These are phyloP conservation scores for Blastobotrys illinoisensis DNA, from an alignment of 1,139 yeast genomes.

Conservation along the genomic window DNA sequence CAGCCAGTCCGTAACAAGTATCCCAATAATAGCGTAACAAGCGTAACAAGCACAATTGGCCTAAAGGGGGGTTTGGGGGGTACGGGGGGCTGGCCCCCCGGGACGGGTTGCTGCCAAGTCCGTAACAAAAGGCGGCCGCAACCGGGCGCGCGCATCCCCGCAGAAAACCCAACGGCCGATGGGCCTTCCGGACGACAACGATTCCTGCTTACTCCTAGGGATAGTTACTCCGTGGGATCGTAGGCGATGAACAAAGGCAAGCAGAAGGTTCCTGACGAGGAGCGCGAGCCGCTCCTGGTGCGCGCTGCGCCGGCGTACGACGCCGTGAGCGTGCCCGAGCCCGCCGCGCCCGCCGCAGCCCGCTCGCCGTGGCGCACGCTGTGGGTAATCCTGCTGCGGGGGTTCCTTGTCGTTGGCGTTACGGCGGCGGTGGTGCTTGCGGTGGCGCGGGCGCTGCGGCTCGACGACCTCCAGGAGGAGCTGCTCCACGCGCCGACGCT, in stretches of 20 bases:
- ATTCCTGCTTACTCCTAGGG: too few relatives aligned
- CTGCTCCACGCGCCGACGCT: conserved; percentile 17
- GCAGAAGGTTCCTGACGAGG: not conserved
- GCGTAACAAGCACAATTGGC: too few relatives aligned
- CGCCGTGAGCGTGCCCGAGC: not conserved
- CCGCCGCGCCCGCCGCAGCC: not conserved
- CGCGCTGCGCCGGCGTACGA: not conserved
- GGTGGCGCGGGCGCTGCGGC: conserved; percentile 3
- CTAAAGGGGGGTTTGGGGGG: too few relatives aligned
- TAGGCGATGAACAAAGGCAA: not conserved
- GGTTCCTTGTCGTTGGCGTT: not conserved
- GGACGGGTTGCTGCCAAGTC: too few relatives aligned
- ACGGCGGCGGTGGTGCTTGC: not conserved
- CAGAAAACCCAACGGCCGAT: too few relatives aligned
- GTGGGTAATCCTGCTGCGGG: not conserved
- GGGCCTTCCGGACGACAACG: too few relatives aligned
- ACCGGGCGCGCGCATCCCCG: too few relatives aligned
- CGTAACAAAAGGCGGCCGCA: too few relatives aligned
- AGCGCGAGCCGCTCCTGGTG: not conserved
- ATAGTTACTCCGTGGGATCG: too few relatives aligned
- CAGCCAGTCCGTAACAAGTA: too few relatives aligned
- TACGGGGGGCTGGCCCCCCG: too few relatives aligned
- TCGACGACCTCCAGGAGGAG: conserved; percentile 20
- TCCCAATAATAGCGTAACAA: too few relatives aligned
- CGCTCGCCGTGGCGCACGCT: not conserved